Evolutionary conservation across 2,329 filamentous ascomycete genomes (phyloP), one percentile per base, ranked within the genome.

Genomic region (Ophiostoma populinum): DNA sequence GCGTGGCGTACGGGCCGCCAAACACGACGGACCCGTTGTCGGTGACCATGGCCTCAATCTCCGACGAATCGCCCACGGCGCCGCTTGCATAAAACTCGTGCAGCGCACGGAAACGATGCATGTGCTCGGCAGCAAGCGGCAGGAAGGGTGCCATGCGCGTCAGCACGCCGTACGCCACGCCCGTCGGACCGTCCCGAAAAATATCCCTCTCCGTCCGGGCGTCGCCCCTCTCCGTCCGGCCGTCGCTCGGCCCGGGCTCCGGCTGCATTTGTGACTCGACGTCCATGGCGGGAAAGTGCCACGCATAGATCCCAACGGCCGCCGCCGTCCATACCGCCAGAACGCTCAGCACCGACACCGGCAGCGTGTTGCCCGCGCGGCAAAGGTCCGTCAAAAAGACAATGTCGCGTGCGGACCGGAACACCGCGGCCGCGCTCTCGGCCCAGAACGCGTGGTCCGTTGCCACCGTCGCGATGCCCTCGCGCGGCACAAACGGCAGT

Each of bases 231-330:
- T n/a, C n/a, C n/a, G n/a, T n/a, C n/a, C n/a, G n/a, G n/a, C n/a
- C n/a, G n/a, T n/a, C n/a, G n/a, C n/a, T n/a, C n/a, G n/a, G n/a
- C n/a, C n/a, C n/a, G n/a, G n/a, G n/a, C n/a, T n/a, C n/a, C n/a
- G n/a, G n/a, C n/a, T n/a, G n/a, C n/a, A n/a, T n/a, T n/a, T n/a
- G n/a, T n/a, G n/a, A n/a, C n/a, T n/a, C n/a, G n/a, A n/a, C 58
- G 44, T 82, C 77, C 71, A 82, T 80, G 38, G 68, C 64, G 0
- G 73, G 72, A 38, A 81, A 82, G 46, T 74, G 68, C 29, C 63
- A 59, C 9, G 69, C 70, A 48, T 81, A 82, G 3, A 79, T 60
- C 22, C 72, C 71, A 12, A 70, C 62, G 45, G 79, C 76, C 0
- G 69, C 67, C 1, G 75, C 73, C 9, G 67, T 69, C 60, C 75